Base-by-base conservation (phyloP, 2,329 filamentous ascomycete genomes). In the Aquanectria penicillioides region DNA sequence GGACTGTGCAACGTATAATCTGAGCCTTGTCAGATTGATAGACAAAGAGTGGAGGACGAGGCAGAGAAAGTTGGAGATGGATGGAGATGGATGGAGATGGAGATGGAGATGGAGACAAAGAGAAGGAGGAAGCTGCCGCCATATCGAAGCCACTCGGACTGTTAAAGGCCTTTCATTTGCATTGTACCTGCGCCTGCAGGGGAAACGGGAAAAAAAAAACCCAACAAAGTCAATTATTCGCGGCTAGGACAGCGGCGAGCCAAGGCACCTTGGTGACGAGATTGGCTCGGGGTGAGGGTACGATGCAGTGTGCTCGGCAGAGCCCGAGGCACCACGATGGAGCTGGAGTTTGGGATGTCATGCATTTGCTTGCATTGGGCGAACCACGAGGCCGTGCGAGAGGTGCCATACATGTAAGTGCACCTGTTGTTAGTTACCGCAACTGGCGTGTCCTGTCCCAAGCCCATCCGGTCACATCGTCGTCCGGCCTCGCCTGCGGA, bases 341-440 rank as follows among this genome's bases (percentile, higher is more conserved):
- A n/a, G 33, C 15, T 5, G 5, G n/a, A 17, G 6, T n/a, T n/a
- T n/a, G 5, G 31, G 11, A 17, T 41, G 37, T 41, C 22, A 25
- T 41, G n/a, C n/a, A n/a, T n/a, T n/a, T n/a, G n/a, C n/a, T n/a
- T n/a, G 38, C 13, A 20, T 52, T 37, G 20, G 34, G 47, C 40
- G 55, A 53, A 58, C 48, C 18, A 36, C 20, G 34, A 47, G 55
- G 55, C 55, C 48, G 41, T 53, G 55, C 55, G 53, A 36, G 29
- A 50, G 53, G 40, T 38, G 40, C 22, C 33, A 15, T 44, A 31
- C 41, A 40, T 23, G 33, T n/a, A n/a, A n/a, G n/a, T n/a, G n/a
- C n/a, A n/a, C n/a, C n/a, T n/a, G n/a, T n/a, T n/a, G n/a, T n/a
- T n/a, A n/a, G n/a, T n/a, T n/a, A n/a, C n/a, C n/a, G n/a, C n/a